Conservation (phyloP, 768 basidiomycete species). For the Boletus pseudo-olivaceus region DNA sequence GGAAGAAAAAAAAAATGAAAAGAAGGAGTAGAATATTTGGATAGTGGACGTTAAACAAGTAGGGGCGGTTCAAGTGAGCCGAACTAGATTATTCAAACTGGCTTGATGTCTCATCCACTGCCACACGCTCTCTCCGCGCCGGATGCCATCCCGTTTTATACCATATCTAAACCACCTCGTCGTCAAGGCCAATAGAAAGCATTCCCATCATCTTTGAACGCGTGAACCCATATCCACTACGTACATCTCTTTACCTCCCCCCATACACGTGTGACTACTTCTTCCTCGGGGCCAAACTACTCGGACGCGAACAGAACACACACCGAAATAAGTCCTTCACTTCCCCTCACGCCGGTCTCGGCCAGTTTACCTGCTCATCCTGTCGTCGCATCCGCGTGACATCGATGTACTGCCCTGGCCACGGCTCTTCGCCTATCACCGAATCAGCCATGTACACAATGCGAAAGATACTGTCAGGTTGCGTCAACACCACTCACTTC, state of each 20-base stretch:
- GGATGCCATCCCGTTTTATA: neutral
- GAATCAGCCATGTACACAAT: conserved; percentile 6
- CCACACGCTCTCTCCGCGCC: neutral
- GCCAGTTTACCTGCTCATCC: conserved; percentile 65
- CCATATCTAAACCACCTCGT: conserved; percentile 8
- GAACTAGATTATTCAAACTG: conserved; percentile 10
- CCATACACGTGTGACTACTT: neutral
- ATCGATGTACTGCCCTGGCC: conserved; percentile 75
- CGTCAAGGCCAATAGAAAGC: conserved; percentile 13
- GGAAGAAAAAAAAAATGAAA: neutral
- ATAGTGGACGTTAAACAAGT: conserved; percentile 14
- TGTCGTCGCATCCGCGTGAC: conserved; percentile 57
- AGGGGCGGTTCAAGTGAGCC: conserved; percentile 13
- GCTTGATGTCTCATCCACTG: conserved; percentile 11
- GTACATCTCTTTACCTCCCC: neutral
- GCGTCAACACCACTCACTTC: conserved; percentile 46
- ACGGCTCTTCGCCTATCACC: conserved; percentile 57
- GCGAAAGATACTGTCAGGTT: neutral
- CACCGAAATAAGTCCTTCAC: neutral
- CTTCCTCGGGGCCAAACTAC: neutral
- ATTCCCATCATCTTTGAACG: conserved; percentile 10
- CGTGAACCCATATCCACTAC: neutral
- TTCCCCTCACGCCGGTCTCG: conserved; percentile 53
- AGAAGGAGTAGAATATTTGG: conserved; percentile 1
- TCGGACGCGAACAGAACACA: neutral